Base-by-base conservation (phyloP, 345 rosid species). In the Acer yangbiense region DNA sequence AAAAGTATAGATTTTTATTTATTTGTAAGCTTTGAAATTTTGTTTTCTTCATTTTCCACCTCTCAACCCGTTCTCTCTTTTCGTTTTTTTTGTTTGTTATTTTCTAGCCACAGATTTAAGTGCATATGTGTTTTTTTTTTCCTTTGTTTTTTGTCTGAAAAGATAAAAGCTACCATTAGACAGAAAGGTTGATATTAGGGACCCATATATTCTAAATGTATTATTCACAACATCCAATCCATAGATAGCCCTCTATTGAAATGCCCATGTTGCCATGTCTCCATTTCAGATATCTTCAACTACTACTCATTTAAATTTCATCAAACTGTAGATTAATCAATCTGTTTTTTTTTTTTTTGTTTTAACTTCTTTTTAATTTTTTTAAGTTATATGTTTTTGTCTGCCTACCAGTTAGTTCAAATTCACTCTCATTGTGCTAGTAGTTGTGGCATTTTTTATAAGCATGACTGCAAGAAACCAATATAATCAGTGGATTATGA, bases 181-280 rank as follows among this genome's bases (percentile, higher is more conserved):
- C 72, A 74, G 35, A 80, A 43, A 75, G 79, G 62, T 55, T 73
- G 68, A 64, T 63, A 48, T 72, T 29, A 71, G 72, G 83, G 83
- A 71, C 83, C 83, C 77, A 72, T 75, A 46, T 64, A 17, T 25
- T 35, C 39, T 35, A 35, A 4, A 35, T 35, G 39, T 35, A 35
- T 63, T 64, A 65, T 65, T 21, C 20, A 35, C 58, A 48, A 72
- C 71, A 17, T 76, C 73, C 60, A 21, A 23, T 69, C 60, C 43
- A 13, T 64, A 10, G 46, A 9, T 64, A 14, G 35, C 27, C 20
- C 57, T 79, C 65, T 39, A 48, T 74, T 23, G 50, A 66, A 71
- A 60, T 76, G 73, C 78, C 78, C 76, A 79, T 73, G 35, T 64
- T 73, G 73, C n/a, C 77, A 66, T 55, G 69, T 65, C 71, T 64